phyloP scores from a whole-genome alignment of 306 rosid genomes.

The Delonix regia region DNA sequence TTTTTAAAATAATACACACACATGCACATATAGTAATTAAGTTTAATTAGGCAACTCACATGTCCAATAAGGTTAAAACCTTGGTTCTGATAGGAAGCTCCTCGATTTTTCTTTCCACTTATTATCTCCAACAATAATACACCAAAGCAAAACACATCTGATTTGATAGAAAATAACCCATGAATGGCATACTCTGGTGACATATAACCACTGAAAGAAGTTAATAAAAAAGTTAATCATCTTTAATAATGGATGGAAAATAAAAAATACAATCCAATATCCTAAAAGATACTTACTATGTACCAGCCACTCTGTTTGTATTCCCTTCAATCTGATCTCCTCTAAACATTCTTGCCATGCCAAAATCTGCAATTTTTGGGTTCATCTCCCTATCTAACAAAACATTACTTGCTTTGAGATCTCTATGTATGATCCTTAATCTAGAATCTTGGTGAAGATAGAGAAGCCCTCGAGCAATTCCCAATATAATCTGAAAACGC shows the following conservation, averaged over 20 bases:
- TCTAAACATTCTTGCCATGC: slow-evolving; percentile 29
- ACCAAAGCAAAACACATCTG: too few species aligned
- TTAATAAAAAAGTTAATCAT: background rate
- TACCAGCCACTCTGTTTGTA: slow-evolving; percentile 31
- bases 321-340: slow-evolving; percentile 36
- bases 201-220: slow-evolving; percentile 35
- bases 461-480: slow-evolving; percentile 43
- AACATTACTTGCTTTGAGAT: slow-evolving; percentile 46
- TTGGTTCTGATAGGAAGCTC: too few species aligned
- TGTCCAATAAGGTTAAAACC: too few species aligned
- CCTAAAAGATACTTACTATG: slow-evolving; percentile 30
- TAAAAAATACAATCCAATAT: background rate
- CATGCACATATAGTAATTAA: too few species aligned
- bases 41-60: too few species aligned
- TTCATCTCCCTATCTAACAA: slow-evolving; percentile 30
- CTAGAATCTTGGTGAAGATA: slow-evolving; percentile 52
- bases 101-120: too few species aligned
- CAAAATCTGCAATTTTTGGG: slow-evolving; percentile 46
- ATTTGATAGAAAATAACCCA: slow-evolving; percentile 35
- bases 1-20: too few species aligned
- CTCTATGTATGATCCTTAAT: slow-evolving; percentile 44
- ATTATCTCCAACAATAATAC: too few species aligned
- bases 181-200: slow-evolving; percentile 34
- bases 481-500: slow-evolving; percentile 36
- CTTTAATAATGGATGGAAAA: background rate